Evolutionary conservation across 1,139 yeast genomes (phyloP), one percentile per base, ranked within the genome.

Genomic region (Pichia sp.): DNA sequence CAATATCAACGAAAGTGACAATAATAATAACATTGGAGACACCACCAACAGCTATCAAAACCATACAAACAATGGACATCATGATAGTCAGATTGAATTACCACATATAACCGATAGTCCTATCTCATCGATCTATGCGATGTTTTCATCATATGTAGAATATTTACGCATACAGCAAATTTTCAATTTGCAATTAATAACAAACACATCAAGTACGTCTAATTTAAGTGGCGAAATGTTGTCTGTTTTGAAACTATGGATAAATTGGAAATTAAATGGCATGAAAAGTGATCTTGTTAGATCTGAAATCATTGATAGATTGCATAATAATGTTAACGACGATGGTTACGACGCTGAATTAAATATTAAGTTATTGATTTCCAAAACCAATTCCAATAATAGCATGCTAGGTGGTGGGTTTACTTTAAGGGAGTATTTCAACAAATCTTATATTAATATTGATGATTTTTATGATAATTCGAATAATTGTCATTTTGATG

Each of bases 241-340:
- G 1, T 11, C 20, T 3, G 9, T 57, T 34, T 48, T 56, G 23
- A 56, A 58, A 40, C 44, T 60, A 15, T 60, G 61, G 47, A 44
- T 61, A 26, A 62, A 59, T 45, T 60, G 60, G 47, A 60, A 60
- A 46, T 34, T 59, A 36, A 53, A 58, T 42, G 63, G 63, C 1
- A 43, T 50, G 23, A 27, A 47, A 16, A 61, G 62, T 7, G 36
- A 45, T 6, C 20, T 54, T 20, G 56, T 60, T 11, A 55, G 45
- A 34, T 24, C 46, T 6, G 47, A 42, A 22, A 50, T 59, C 7
- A 39, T 50, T 25, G 29, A 47, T 9, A 39, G 50, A 18, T 13
- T 49, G 7, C 46, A 38, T 4, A n/a, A 25, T 24, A 23, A n/a
- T n/a, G 39, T 45, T 3, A 42, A 43, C 20, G 39, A 35, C 7